Conservation (phyloP, 257 asterid genomes). For the Forsythia suspensa region DNA sequence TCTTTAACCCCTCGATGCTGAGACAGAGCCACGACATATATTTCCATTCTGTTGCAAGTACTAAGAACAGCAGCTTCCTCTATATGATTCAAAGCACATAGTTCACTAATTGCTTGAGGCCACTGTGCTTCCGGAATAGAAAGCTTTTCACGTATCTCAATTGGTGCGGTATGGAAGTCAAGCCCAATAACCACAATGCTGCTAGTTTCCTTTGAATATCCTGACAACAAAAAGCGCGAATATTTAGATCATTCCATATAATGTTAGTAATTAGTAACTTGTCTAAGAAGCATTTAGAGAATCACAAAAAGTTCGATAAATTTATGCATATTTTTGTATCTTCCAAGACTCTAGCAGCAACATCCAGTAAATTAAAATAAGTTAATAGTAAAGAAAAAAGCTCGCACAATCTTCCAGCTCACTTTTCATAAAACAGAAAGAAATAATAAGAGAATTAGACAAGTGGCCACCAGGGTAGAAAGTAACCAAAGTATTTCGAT, state of each 20-base stretch:
- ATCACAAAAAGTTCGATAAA: background rate
- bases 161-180: slow-evolving; percentile 43
- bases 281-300: too few species aligned
- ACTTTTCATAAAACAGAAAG: background rate
- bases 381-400: background rate
- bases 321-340: background rate
- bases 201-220: slow-evolving; percentile 49
- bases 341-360: background rate
- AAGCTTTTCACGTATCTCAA: slow-evolving; percentile 50
- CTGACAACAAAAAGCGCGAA: slow-evolving; percentile 20
- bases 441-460: background rate
- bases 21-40: slow-evolving; percentile 49
- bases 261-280: background rate
- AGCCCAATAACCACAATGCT: slow-evolving; percentile 47
- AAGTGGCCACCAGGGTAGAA: background rate
- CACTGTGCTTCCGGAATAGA: slow-evolving; percentile 61
- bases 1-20: slow-evolving; percentile 56
- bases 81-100: slow-evolving; percentile 47
- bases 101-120: slow-evolving; percentile 45
- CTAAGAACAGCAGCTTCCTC: slow-evolving; percentile 60
- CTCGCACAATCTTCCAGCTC: background rate
- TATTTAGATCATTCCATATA: background rate
- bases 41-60: slow-evolving; percentile 53
- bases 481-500: background rate
- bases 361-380: background rate